Conservation (phyloP, 176 grass and related monocot genomes). For the Zoysia pacifica region DNA sequence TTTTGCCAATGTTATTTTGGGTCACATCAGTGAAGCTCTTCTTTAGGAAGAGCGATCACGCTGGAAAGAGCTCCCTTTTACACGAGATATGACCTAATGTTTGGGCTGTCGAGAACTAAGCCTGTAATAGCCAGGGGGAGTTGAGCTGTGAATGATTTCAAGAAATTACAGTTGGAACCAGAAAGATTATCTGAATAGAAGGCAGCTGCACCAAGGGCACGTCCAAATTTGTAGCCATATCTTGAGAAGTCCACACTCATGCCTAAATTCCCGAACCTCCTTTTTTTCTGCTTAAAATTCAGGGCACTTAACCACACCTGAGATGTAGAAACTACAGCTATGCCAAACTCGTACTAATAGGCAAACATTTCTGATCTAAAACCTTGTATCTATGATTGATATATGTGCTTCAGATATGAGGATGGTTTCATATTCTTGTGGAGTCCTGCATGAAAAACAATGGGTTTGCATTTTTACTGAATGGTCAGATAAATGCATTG, state of each 20-base stretch:
- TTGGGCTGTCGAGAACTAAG: not conserved
- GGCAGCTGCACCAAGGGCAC: conserved; percentile 22
- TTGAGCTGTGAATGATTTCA: conserved; percentile 2
- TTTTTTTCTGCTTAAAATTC: conserved; percentile 14
- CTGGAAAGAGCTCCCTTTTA: not conserved
- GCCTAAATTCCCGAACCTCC: not conserved
- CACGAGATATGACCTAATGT: conserved; percentile 29
- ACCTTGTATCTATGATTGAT: not conserved
- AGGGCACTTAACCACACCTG: conserved; percentile 5
- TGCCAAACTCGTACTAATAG: not conserved
- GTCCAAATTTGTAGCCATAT: conserved; percentile 23
- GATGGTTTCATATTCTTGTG: not conserved
- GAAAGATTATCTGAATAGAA: conserved; percentile 18
- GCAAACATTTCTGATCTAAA: not conserved
- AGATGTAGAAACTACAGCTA: not conserved
- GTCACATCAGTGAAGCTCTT: not conserved
- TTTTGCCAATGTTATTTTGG: conserved; percentile 35
- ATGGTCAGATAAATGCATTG: not conserved
- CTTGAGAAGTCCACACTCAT: conserved; percentile 23
- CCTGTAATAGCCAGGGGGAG: not conserved
- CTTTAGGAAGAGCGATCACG: conserved; percentile 19
- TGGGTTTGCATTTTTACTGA: no score
- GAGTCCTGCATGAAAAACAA: not conserved
- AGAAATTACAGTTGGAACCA: conserved; percentile 17
- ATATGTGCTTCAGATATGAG: not conserved